Conservation (phyloP, 2,329 filamentous ascomycete species). For the Pseudogymnoascus sp. region DNA sequence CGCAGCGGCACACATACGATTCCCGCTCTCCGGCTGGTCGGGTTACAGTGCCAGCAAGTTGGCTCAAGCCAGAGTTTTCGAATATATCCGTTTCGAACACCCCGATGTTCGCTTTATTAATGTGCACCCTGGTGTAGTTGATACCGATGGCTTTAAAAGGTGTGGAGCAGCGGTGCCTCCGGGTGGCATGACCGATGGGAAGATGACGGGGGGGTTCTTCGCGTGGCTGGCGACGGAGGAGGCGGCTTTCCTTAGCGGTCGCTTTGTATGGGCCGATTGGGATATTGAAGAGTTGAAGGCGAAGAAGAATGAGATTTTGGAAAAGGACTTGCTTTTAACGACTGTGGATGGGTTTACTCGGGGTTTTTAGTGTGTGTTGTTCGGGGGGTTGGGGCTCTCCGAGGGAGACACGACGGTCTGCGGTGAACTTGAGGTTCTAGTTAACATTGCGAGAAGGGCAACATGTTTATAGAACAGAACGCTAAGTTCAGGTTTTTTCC, state of each 20-base stretch:
- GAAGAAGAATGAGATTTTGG: slow-evolving; percentile 17
- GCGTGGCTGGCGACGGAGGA: slow-evolving; percentile 24
- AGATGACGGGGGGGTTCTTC: slow-evolving; percentile 1
- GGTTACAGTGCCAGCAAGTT: neutral
- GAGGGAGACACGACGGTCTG: neutral
- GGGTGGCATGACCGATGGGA: neutral
- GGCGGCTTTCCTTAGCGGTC: slow-evolving; percentile 31
- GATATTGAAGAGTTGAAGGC: slow-evolving; percentile 33
- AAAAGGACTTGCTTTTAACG: slow-evolving; percentile 6
- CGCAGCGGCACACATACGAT: neutral
- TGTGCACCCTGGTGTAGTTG: neutral
- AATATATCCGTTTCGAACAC: neutral
- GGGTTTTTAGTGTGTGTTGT: neutral
- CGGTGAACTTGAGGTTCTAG: neutral
- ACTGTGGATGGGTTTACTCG: neutral
- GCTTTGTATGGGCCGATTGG: slow-evolving; percentile 32
- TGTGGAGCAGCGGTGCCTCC: neutral
- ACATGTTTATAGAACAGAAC: neutral
- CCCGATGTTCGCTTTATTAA: neutral
- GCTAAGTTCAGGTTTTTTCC: no score
- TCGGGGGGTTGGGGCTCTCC: neutral
- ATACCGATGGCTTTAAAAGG: neutral
- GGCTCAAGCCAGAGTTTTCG: neutral
- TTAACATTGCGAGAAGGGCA: neutral
- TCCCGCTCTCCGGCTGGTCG: neutral